Base-by-base conservation (phyloP, 129 eudicot genomes). In the Chrysanthemum makinoi region DNA sequence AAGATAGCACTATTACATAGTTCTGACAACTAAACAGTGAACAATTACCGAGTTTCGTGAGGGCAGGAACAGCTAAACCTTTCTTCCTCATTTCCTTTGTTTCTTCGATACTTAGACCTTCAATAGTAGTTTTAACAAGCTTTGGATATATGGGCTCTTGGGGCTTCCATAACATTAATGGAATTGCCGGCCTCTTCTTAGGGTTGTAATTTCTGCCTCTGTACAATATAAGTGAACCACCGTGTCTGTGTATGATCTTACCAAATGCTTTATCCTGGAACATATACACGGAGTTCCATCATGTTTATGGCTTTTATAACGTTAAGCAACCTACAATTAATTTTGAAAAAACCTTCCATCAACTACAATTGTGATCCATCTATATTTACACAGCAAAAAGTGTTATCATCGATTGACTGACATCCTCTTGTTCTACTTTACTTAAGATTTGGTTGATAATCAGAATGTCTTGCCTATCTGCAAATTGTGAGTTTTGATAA, bases 111-210 rank as follows among this genome's bases (percentile, higher is more conserved):
- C 86, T 89, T 63, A 94, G 81, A 72, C 97, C 96, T 64, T 89
- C 90, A 59, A 89, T 86, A 9, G 96, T 89, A 17, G 97, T 87
- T 89, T 89, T 94, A 61, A 87, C 86, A 39, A 94, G 85, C 83
- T 78, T 87, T 65, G 98, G 98, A 75, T 94, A 94, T 18, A 94
- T 70, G 20, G 98, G 98, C 75, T 87, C 96, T 1, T 83, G 88
- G 19, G 98, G 98, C 80, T 89, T 94, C 98, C 98, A 94, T 75
- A 94, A 63, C 98, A 94, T 94, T 43, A 94, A 30, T 8, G 98
- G 98, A 75, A 94, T 83, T 15, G 67, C 76, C 12, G 96, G 96
- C 79, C 87, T 85, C 83, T 84, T 80, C 73, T 80, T 89, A 19
- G 95, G 92, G 58, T 80, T 62, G 75, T 94, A 94, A 73, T 89